Conservation (phyloP, 495 filamentous ascomycete genomes). For the Penicillium odoratum region DNA sequence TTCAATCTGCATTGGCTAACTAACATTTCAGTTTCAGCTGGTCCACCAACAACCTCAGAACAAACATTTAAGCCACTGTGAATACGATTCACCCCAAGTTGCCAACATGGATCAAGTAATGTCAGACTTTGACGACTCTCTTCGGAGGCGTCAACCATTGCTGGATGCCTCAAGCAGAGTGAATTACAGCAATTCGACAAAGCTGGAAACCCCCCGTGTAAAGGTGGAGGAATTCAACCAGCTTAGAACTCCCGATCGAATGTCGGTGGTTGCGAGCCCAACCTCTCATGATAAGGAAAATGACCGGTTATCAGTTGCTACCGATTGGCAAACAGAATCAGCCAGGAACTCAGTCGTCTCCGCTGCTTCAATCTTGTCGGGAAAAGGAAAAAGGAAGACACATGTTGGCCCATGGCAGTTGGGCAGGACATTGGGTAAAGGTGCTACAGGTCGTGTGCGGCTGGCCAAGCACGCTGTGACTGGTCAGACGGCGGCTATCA, state of each 20-base stretch:
- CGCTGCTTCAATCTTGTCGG: constrained; percentile 61
- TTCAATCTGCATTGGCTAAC: not conserved
- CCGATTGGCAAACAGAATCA: constrained; percentile 52
- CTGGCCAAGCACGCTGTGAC: constrained; percentile 74
- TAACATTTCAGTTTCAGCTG: constrained; percentile 1
- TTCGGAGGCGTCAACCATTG: constrained; percentile 47
- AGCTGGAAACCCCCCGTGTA: constrained; percentile 24
- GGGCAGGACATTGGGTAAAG: constrained; percentile 81
- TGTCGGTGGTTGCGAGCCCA: constrained; percentile 39
- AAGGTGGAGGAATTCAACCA: constrained; percentile 27
- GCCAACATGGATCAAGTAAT: constrained; percentile 21
- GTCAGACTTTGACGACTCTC: constrained; percentile 21
- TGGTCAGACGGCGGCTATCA: constrained; percentile 79
- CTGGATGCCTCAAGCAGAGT: constrained; percentile 48
- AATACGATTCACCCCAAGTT: not conserved
- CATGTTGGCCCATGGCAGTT: constrained; percentile 89
- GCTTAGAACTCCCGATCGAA: constrained; percentile 36
- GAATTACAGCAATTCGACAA: constrained; percentile 40
- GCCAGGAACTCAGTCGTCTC: constrained; percentile 76
- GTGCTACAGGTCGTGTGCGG: constrained; percentile 81
- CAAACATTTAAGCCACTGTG: not conserved
- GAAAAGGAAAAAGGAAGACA: constrained; percentile 66
- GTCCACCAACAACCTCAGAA: not conserved
- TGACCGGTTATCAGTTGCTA: constrained; percentile 53
- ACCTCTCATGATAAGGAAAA: constrained; percentile 45